Evolutionary conservation across 2,329 filamentous ascomycete genomes (phyloP), one percentile per base, ranked within the genome.

Genomic region (Byssoonygena ceratinophila): DNA sequence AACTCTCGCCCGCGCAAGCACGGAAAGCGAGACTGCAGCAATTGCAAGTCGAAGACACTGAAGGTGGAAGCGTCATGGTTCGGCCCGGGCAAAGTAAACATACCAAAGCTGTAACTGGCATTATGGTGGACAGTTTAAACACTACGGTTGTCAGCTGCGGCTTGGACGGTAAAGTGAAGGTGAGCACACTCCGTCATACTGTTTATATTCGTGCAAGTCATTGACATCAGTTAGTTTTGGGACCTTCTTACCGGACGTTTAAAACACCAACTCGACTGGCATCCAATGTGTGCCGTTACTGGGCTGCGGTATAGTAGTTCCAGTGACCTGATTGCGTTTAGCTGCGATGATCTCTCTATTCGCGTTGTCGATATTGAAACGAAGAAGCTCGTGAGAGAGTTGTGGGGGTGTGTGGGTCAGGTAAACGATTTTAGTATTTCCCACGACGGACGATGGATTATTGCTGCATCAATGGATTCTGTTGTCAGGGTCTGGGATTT

Each of bases 401-500:
- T 98, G 53, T 92, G 88, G 84, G 87, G 87, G 1, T 87, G 85
- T 53, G 74, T 80, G 31, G 82, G 80, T 12, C 73, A 77, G 52
- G 83, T 92, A 59, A 88, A 85, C 61, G 87, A 92, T 68, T 83
- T 90, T 55, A 84, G 81, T 61, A 97, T 98, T 70, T 97, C 91
- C 2, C 87, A 83, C 59, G 90, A 97, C 66, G 91, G 91, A 7
- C 81, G 89, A 53, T 98, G 92, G 92, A 82, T 98, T 59, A 81
- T 96, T 53, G 87, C 89, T 20, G 85, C 89, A 11, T 89, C 88
- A 0, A 83, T 85, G 62, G 87, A 94, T 63, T 81, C 82, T 1
- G 74, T 88, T 4, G 74, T 96, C 47, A 81, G 92, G 39, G 81
- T 97, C 6, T 98, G 92, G 89, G 94, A 98, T 71, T 74, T 98